These are phyloP conservation scores for Kwoniella sp. DNA, from an alignment of 768 basidiomycete genomes.

Conservation along the genomic window DNA sequence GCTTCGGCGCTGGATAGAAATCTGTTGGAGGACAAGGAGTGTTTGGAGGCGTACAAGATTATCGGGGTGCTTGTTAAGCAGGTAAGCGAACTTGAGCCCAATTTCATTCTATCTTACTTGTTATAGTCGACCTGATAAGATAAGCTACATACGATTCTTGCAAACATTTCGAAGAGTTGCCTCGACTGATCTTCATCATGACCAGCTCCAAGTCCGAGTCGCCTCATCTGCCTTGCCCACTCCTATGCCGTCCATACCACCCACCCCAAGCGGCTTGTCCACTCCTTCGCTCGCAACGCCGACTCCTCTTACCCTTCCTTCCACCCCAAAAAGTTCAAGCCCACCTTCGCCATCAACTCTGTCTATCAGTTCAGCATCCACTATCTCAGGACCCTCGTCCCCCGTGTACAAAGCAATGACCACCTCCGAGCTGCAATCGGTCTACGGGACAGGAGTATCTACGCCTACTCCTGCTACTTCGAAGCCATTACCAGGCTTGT, in stretches of 20 bases:
- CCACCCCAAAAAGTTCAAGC: background rate
- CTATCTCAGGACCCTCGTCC: background rate
- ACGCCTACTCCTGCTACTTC: background rate
- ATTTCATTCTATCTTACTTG: too few species aligned
- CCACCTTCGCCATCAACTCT: background rate
- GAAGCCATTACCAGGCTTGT: conserved; percentile 13
- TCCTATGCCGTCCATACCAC: background rate
- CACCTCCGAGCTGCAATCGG: background rate
- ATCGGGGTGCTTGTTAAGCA: conserved; percentile 36
- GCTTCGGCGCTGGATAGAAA: conserved; percentile 13
- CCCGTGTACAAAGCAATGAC: conserved; percentile 7
- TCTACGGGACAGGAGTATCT: conserved; percentile 10
- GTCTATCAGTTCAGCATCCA: background rate
- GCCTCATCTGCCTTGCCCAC: conserved; percentile 5
- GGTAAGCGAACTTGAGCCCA: conserved; percentile 21
- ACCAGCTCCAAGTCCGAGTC: conserved; percentile 29
- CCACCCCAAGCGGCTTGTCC: conserved; percentile 5
- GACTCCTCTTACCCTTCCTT: background rate
- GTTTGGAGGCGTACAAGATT: conserved; percentile 26
- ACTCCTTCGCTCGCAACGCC: background rate
- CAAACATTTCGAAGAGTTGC: background rate
- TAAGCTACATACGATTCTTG: background rate
- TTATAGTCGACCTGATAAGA: too few species aligned
- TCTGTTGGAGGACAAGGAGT: conserved; percentile 29
- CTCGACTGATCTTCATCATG: background rate